Base-by-base conservation (phyloP, 1,284 basidiomycete species). In the Rhodotorula sp. region DNA sequence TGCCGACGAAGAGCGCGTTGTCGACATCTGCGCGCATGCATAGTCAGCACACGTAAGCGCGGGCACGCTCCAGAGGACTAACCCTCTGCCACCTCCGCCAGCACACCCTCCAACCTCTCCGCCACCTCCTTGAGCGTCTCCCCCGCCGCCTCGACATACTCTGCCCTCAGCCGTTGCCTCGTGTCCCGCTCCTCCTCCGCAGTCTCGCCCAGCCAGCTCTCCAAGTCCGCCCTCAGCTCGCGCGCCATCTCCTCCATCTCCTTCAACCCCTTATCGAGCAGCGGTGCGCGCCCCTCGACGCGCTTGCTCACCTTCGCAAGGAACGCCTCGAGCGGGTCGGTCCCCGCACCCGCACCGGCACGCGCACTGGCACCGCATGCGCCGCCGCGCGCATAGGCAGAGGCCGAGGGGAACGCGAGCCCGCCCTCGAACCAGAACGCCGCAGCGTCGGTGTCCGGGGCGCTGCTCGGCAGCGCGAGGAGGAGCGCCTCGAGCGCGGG, bases 281-380 rank as follows among this genome's bases (percentile, higher is more conserved):
- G 61, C 6, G 76, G 78, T 3, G 56, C 62, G 19, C 78, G 67
- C 0, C 74, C 76, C 7, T 39, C 51, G 2, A 76, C 69, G 29
- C 75, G 50, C 46, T 76, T 73, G 19, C 54, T 37, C 2, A 78
- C 70, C 25, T 68, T 62, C 13, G 46, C 44, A n/a, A 73, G 51
- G 71, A 79, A 79, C 25, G 60, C 19, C 12, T 62, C 66, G 65
- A 78, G 76, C 36, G 75, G 70, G 37, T 63, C 70, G 9, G 50
- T 3, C 13, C n/a, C 22, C n/a, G 29, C 65, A n/a, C 12, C 17
- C 46, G 36, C n/a, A 3, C 15, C 44, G 44, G 44, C 27, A 7
- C 41, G 21, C n/a, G 37, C 44, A 12, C 39, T 2, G 9, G 25
- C 36, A 2, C 12, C 21, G 5, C 19, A 25, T 1, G 69, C 22